Conservation (phyloP, 106 monocot genomes). For the Xerophyta viscosa region DNA sequence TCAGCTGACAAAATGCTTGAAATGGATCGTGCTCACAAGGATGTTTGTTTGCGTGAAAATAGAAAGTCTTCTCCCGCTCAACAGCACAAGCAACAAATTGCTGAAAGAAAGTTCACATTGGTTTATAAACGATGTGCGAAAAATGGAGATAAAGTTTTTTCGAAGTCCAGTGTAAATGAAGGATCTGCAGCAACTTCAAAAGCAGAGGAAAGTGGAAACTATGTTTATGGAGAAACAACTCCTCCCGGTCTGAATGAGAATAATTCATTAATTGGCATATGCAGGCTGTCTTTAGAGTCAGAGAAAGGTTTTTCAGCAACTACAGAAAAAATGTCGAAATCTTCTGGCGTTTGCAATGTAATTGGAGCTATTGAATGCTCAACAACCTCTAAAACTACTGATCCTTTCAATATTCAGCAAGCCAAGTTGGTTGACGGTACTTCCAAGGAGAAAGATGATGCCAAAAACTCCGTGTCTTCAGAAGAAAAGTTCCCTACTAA, state of each 20-base stretch:
- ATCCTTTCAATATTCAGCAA: slow-evolving; percentile 17
- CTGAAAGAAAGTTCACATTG: slow-evolving; percentile 8
- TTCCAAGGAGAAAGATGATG: slow-evolving; percentile 12
- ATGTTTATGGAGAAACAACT: slow-evolving; percentile 13
- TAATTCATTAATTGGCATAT: neutral
- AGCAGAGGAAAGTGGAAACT: slow-evolving; percentile 6
- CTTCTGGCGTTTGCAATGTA: slow-evolving; percentile 12
- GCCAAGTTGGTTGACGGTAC: slow-evolving; percentile 15
- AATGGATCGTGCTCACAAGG: too few species aligned
- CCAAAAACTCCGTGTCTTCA: neutral
- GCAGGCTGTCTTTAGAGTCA: slow-evolving; percentile 13
- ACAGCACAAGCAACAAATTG: slow-evolving; percentile 16
- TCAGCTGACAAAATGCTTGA: slow-evolving; percentile 3
- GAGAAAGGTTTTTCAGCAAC: slow-evolving; percentile 33
- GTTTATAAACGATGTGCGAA: slow-evolving; percentile 3
- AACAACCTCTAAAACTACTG: slow-evolving; percentile 20
- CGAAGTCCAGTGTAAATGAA: too few species aligned
- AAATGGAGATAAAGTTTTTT: slow-evolving; percentile 1
- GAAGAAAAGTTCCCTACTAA: slow-evolving; percentile 14
- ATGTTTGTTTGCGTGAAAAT: slow-evolving; percentile 4
- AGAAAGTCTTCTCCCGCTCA: slow-evolving; percentile 4
- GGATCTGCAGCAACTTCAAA: too few species aligned
- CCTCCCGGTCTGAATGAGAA: slow-evolving; percentile 5
- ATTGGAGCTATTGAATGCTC: too few species aligned
- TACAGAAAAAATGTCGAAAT: slow-evolving; percentile 13